These are phyloP conservation scores for Mycocentrospora acerina DNA, from an alignment of 2,329 filamentous ascomycete species.

Conservation along the genomic window DNA sequence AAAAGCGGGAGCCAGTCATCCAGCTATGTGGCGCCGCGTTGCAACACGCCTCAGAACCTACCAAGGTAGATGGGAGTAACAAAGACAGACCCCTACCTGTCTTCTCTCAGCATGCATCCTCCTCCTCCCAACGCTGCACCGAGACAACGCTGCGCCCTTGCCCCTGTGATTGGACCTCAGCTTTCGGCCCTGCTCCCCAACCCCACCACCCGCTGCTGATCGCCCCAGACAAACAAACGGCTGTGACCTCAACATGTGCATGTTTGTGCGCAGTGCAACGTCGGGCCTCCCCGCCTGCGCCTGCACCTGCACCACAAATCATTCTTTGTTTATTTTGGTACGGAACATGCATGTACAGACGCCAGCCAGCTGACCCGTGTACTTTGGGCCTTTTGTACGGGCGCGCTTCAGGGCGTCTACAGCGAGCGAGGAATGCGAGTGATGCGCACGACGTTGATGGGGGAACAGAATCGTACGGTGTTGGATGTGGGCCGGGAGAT, in stretches of 20 bases:
- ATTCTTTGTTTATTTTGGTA: constrained; percentile 8
- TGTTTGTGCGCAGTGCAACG: constrained; percentile 31
- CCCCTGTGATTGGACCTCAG: constrained; percentile 3
- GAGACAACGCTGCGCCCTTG: constrained; percentile 1
- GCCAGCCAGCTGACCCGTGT: too few species aligned
- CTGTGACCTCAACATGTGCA: constrained; percentile 31
- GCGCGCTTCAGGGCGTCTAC: too few species aligned
- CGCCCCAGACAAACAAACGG: constrained; percentile 29
- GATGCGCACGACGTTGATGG: too few species aligned
- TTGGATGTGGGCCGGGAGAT: too few species aligned
- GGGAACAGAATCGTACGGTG: too few species aligned
- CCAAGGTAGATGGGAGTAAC: too few species aligned
- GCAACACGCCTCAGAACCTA: constrained; percentile 34
- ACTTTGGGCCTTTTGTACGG: too few species aligned
- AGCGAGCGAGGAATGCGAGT: too few species aligned
- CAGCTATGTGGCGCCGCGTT: constrained; percentile 23
- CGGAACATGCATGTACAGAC: constrained; percentile 9
- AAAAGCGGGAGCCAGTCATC: not conserved
- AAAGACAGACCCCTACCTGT: too few species aligned
- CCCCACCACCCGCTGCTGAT: constrained; percentile 6
- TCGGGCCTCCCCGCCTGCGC: constrained; percentile 9
- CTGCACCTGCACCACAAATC: too few species aligned
- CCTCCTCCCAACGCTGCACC: too few species aligned
- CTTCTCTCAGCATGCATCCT: too few species aligned
- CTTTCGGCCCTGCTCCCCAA: constrained; percentile 7